Base-by-base conservation (phyloP, 768 basidiomycete species). In the Phanerochaete sordida region DNA sequence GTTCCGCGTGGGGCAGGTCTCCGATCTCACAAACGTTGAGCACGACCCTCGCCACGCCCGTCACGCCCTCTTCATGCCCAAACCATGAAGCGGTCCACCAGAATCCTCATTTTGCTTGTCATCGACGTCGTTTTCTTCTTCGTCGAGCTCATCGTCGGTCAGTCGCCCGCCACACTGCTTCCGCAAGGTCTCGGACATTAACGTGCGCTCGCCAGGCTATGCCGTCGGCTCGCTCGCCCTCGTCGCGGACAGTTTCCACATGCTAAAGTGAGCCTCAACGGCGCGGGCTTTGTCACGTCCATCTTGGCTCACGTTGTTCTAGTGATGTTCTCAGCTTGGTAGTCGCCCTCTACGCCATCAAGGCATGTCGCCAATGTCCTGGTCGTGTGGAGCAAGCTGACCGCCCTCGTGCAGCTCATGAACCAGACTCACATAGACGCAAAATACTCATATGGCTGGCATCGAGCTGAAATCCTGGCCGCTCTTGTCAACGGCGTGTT, bases 371-470 rank as follows among this genome's bases (percentile, higher is more conserved):
- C 23, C 53, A 86, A 44, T 33, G 65, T 58, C 9, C 44, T 51
- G 27, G 21, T 46, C 28, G 30, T n/a, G 50, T 21, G 16, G 31
- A 13, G 9, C 27, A 51, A 15, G 24, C 28, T 51, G 16, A 33
- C 23, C 9, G 31, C 43, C 21, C 68, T 43, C 12, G 8, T 47
- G 19, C 65, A 95, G 90, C 80, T 94, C 57, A 85, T 90, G 35
- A 78, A 79, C 35, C 79, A 79, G 57, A 81, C 77, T 30, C 75
- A 83, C 28, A 76, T 75, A 31, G 84, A 89, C 74, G 82, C 89
- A 28, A 83, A 86, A 52, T 97, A 97, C 74, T 94, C 96, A 4
- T 98, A 98, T 71, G 96, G 95, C n/a, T 98, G 95, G 96, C 95
- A 98, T 74, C 82, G 97, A 62, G 97, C 97, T 19, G 95, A 97